Percentiles rank a stretch among this genome's conserved stretches.
phyloP scores from a whole-genome alignment of 441 rosid species.

The Macaranga tanarius region DNA sequence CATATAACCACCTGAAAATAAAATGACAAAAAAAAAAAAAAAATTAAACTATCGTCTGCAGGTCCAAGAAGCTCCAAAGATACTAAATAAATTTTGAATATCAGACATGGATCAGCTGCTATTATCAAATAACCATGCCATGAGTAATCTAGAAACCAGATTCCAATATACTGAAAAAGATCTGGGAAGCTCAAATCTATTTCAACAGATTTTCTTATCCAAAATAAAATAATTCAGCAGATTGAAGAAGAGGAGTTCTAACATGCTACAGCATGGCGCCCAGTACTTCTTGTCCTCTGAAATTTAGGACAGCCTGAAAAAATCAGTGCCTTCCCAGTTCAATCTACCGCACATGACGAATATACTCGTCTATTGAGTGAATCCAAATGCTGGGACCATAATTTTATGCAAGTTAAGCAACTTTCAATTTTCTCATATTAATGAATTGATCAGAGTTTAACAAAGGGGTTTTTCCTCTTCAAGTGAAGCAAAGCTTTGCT shows the following conservation, averaged over 20 bases:
- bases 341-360: background rate
- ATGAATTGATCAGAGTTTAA: background rate
- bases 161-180: background rate
- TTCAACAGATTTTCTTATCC: background rate
- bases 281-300: background rate
- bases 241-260: background rate
- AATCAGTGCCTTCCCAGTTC: background rate
- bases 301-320: background rate
- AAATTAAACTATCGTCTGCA: background rate
- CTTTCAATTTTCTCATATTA: background rate
- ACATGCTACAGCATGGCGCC: background rate
- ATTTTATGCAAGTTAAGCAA: background rate
- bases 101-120: background rate
- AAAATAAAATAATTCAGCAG: background rate
- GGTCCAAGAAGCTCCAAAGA: background rate
- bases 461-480: no score
- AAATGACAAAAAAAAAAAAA: background rate
- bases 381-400: background rate
- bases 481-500: background rate
- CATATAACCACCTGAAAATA: slow-evolving; percentile 87
- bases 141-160: background rate
- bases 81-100: background rate
- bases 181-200: background rate
- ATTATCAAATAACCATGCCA: background rate
- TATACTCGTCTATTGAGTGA: background rate